Conservation (phyloP, 768 basidiomycete species). For the Mycena amicta region DNA sequence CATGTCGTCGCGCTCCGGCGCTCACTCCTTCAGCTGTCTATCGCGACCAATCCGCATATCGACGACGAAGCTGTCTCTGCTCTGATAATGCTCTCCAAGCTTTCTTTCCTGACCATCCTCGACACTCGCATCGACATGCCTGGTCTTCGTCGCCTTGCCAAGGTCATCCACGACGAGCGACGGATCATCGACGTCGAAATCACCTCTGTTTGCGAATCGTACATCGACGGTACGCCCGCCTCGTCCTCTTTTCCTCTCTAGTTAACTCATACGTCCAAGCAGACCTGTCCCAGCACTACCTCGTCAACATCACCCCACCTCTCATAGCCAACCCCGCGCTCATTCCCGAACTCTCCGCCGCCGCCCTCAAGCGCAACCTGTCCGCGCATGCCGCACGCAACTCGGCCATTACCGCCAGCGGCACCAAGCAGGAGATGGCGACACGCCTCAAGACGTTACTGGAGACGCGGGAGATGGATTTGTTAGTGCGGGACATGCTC, state of each 20-base stretch:
- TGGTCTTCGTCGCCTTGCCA: constrained; percentile 56
- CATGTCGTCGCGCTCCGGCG: constrained; percentile 58
- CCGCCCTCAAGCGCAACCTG: constrained; percentile 59
- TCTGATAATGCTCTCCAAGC: constrained; percentile 47
- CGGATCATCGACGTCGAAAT: constrained; percentile 55
- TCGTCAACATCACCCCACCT: constrained; percentile 48
- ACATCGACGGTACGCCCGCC: constrained; percentile 50
- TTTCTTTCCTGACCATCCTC: constrained; percentile 53
- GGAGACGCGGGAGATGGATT: constrained; percentile 49
- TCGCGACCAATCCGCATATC: constrained; percentile 55
- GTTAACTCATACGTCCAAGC: not conserved
- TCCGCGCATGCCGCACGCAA: constrained; percentile 56
- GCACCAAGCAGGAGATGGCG: constrained; percentile 52
- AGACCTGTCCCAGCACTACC: constrained; percentile 54
- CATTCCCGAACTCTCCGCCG: constrained; percentile 44
- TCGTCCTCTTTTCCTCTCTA: not conserved
- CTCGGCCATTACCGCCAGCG: constrained; percentile 43
- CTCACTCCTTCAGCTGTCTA: constrained; percentile 52
- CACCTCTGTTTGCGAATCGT: constrained; percentile 52
- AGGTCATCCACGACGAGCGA: constrained; percentile 35
- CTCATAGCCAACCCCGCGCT: constrained; percentile 47
- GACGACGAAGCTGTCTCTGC: constrained; percentile 61
- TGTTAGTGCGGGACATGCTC: constrained; percentile 52
- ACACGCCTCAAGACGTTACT: constrained; percentile 50
- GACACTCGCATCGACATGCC: constrained; percentile 59